Evolutionary conservation across 495 filamentous ascomycete species (phyloP).

Genomic region (Thozetella sp.): DNA sequence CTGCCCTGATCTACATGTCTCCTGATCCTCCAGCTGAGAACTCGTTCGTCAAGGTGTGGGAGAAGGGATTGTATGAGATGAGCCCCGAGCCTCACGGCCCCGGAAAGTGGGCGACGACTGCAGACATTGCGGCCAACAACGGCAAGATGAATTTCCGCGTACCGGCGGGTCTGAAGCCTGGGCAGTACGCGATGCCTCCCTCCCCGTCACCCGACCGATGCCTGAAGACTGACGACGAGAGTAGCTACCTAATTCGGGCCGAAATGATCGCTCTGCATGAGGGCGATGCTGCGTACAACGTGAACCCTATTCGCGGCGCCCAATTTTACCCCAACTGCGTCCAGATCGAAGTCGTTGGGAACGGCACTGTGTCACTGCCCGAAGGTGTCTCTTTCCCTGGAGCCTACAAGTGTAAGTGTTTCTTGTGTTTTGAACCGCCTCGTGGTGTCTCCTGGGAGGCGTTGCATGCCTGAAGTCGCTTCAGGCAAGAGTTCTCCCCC

Average conservation of each 20-base stretch:
- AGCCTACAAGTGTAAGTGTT: slow-evolving; percentile 35
- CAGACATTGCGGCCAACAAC: slow-evolving; percentile 36
- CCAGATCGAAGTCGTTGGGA: slow-evolving; percentile 40
- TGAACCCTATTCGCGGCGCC: slow-evolving; percentile 33
- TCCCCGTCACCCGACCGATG: not conserved
- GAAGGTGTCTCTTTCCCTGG: slow-evolving; percentile 29
- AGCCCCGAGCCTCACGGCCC: slow-evolving; percentile 14
- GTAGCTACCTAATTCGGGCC: slow-evolving; percentile 43
- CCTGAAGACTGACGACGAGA: not conserved
- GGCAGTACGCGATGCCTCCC: slow-evolving; percentile 26
- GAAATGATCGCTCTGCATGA: slow-evolving; percentile 51
- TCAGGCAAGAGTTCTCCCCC: too few relatives aligned
- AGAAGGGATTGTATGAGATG: slow-evolving; percentile 39
- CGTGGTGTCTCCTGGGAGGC: too few relatives aligned
- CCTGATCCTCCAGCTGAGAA: slow-evolving; percentile 40
- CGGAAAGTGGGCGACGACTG: slow-evolving; percentile 38
- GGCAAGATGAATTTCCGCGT: slow-evolving; percentile 44
- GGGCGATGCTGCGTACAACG: slow-evolving; percentile 28
- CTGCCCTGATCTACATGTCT: slow-evolving; percentile 45
- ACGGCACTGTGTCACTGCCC: slow-evolving; percentile 30
- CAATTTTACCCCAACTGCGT: slow-evolving; percentile 50
- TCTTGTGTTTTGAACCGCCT: too few relatives aligned
- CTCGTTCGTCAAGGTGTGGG: slow-evolving; percentile 49
- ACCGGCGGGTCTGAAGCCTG: slow-evolving; percentile 39
- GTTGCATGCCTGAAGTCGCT: too few relatives aligned